phyloP scores from a whole-genome alignment of 176 grass and related monocot genomes.

The Alloteropsis semialata region DNA sequence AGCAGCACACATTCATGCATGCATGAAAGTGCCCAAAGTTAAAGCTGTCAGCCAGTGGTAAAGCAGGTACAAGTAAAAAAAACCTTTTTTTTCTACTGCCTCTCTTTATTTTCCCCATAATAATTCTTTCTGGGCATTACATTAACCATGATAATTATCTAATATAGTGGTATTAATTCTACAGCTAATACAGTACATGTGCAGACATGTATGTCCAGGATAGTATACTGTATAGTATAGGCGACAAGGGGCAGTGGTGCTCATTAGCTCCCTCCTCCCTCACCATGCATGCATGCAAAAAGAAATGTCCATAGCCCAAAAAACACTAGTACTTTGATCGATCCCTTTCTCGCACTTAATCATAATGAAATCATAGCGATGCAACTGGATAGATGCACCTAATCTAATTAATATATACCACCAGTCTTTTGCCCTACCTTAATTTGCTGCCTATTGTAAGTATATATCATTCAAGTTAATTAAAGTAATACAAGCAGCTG shows the following conservation, averaged over 20 bases:
- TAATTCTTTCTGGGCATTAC: not conserved
- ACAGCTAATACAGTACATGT: constrained; percentile 8
- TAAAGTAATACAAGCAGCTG: constrained; percentile 3
- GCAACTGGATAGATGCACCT: not conserved
- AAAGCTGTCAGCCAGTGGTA: not conserved
- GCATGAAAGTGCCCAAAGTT: constrained; percentile 50
- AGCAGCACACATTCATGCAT: not conserved
- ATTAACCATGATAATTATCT: not conserved
- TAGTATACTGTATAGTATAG: not conserved
- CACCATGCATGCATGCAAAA: not conserved
- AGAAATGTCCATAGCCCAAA: not conserved
- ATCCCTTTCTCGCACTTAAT: constrained; percentile 33
- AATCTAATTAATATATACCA: constrained; percentile 14
- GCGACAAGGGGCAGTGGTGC: constrained; percentile 32
- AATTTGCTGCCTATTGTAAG: not conserved
- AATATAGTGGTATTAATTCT: no score
- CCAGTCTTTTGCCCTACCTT: not conserved
- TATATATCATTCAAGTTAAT: not conserved
- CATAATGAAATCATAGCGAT: constrained; percentile 43
- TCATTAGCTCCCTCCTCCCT: constrained; percentile 23
- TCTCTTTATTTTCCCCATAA: not conserved
- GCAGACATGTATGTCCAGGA: not conserved
- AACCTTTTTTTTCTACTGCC: not conserved
- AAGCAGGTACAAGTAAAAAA: not conserved
- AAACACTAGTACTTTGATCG: constrained; percentile 2